phyloP scores from a whole-genome alignment of 2,329 filamentous ascomycete genomes.

The Neurospora crassa region DNA sequence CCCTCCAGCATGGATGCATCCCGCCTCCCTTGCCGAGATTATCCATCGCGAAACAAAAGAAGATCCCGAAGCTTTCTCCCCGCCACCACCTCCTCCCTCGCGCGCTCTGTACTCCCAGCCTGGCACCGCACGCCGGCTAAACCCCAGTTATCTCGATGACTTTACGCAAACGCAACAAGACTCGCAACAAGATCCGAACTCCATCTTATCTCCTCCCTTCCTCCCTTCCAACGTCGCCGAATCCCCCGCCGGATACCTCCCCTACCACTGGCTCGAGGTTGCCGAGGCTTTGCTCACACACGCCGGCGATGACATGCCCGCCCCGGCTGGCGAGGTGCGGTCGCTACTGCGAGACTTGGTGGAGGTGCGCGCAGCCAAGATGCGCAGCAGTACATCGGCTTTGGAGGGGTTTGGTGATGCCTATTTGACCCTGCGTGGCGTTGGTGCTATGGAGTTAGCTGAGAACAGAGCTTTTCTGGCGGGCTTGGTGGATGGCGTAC shows the following conservation, averaged over 20 bases:
- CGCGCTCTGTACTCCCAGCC: constrained; percentile 37
- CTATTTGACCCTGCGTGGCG: constrained; percentile 59
- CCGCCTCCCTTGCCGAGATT: constrained; percentile 64
- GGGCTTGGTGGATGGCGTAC: constrained; percentile 78
- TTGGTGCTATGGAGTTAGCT: constrained; percentile 87
- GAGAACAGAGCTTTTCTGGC: constrained; percentile 78
- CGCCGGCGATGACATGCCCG: constrained; percentile 70
- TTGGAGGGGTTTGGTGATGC: constrained; percentile 64
- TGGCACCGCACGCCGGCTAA: constrained; percentile 31
- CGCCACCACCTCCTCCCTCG: constrained; percentile 58
- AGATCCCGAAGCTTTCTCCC: constrained; percentile 63
- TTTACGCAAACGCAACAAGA: neutral
- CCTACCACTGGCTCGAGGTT: constrained; percentile 93
- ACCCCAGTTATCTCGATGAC: neutral
- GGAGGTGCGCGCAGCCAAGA: constrained; percentile 83
- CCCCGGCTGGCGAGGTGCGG: constrained; percentile 60
- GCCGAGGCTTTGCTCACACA: constrained; percentile 79
- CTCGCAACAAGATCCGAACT: constrained; percentile 17
- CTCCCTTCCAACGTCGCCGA: constrained; percentile 63
- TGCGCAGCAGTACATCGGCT: constrained; percentile 63
- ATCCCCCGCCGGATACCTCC: constrained; percentile 60
- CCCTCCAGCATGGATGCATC: constrained; percentile 79
- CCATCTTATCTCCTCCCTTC: constrained; percentile 61
- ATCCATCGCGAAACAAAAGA: constrained; percentile 71
- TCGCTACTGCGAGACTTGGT: constrained; percentile 70